Conservation (phyloP, 164 flowering plant genomes). For the Tetracentron sinense region DNA sequence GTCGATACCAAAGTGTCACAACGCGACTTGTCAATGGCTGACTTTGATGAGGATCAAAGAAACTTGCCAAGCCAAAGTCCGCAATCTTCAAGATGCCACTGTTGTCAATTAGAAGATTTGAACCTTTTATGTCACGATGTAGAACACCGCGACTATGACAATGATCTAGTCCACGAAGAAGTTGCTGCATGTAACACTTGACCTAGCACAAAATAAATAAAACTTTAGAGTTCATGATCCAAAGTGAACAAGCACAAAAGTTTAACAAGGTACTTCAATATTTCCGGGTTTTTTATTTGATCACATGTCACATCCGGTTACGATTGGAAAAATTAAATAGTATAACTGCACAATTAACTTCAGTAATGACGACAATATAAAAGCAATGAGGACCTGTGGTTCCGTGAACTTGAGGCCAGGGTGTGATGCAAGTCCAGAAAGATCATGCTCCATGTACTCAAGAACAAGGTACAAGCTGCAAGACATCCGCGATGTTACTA, state of each 20-base stretch:
- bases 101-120: constrained; percentile 90
- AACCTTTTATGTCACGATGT: constrained; percentile 98
- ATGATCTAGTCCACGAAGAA: constrained; percentile 84
- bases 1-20: constrained; percentile 96
- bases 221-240: constrained; percentile 4
- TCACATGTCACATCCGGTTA: too few species aligned
- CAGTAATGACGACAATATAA: too few species aligned
- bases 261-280: background rate
- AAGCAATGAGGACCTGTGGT: constrained; percentile 49
- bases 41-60: constrained; percentile 61
- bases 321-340: too few species aligned
- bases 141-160: constrained; percentile 81
- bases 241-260: background rate
- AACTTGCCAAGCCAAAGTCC: constrained; percentile 92
- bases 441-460: constrained; percentile 82
- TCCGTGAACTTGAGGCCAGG: constrained; percentile 58
- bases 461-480: constrained; percentile 56
- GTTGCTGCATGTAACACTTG: constrained; percentile 93
- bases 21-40: constrained; percentile 93
- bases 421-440: constrained; percentile 55
- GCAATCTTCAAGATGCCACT: constrained; percentile 87
- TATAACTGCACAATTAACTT: too few species aligned
- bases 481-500: constrained; percentile 47
- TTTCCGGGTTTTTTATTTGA: too few species aligned
- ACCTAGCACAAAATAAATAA: constrained; percentile 42